Evolutionary conservation across 2,329 filamentous ascomycete species (phyloP).

Genomic region (Penicillium janthinellum): DNA sequence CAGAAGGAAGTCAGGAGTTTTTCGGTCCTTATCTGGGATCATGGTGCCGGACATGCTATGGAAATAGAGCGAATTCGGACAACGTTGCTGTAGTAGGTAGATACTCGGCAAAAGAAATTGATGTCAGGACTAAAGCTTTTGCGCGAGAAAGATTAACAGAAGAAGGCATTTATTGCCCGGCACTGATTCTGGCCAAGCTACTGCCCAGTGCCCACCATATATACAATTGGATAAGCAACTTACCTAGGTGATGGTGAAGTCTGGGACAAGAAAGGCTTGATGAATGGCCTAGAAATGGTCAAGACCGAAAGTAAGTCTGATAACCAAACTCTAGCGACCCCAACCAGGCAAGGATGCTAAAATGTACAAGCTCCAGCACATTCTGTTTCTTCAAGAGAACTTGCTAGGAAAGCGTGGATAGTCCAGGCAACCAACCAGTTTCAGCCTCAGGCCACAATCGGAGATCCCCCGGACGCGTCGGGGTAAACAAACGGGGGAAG

Average conservation of each 20-base stretch:
- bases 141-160: too few species aligned
- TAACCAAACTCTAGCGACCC: not conserved
- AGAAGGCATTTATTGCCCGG: too few species aligned
- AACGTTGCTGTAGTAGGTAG: too few species aligned
- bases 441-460: conserved; percentile 4
- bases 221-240: too few species aligned
- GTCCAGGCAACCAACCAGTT: not conserved
- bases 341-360: not conserved
- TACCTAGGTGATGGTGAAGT: too few species aligned
- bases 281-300: not conserved
- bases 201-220: too few species aligned
- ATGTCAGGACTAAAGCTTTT: too few species aligned
- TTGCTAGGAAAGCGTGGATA: not conserved
- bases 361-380: not conserved
- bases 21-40: not conserved
- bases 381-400: not conserved
- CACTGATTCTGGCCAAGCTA: too few species aligned
- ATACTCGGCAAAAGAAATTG: too few species aligned
- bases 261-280: too few species aligned
- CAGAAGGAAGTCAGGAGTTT: not conserved
- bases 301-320: not conserved
- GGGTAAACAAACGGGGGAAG: conserved; percentile 14
- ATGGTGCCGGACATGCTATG: not conserved
- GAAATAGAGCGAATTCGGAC: not conserved
- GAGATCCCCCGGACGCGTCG: conserved; percentile 18